Evolutionary conservation across 371 early-diverging fungal genomes (phyloP), one percentile per base, ranked within the genome.

Genomic region (Sporodiniella umbellata): DNA sequence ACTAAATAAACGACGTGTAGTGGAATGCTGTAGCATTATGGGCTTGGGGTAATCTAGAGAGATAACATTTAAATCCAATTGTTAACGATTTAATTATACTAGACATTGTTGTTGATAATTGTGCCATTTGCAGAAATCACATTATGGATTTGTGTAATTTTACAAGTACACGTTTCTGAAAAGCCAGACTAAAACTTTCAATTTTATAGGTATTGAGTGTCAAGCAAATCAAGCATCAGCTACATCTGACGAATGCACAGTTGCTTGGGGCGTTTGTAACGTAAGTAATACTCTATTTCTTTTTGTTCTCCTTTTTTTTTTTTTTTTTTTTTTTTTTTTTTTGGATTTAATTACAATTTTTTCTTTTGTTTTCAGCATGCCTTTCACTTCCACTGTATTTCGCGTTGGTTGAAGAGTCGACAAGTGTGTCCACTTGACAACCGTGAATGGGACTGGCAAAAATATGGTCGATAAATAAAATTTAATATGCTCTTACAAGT

Each of bases 91-190:
- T n/a, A n/a, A n/a, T n/a, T n/a, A n/a, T n/a, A 12, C 79, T 90
- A 96, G 99, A 99, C 72, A 96, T 97, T 80, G 93, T 93, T 28
- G 96, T 99, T 11, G 99, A 99, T 67, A 98, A 95, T 72, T 99
- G 99, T 66, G 99, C 99, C 54, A 99, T 99, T 70, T 99, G 99
- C 79, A 89, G 99, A 64, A 99, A 99, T 75, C 99, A 99, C 75
- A 99, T 98, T 70, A 99, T 99, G 99, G 99, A 99, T 64, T 87
- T 95, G 43, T 99, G 99, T 89, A 86, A 78, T 7, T 10, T 28
- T 10, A 28, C 30, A 28, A 7, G 4, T 28, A 10, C 10, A 7
- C 10, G 10, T 28, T 28, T 28, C 10, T 28, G 10, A 28, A 10
- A 28, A 28, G 10, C 10, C 30, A 28, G 30, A 28, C 30, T 28